phyloP scores from a whole-genome alignment of 2,329 filamentous ascomycete species.

The Ascosphaera apis region DNA sequence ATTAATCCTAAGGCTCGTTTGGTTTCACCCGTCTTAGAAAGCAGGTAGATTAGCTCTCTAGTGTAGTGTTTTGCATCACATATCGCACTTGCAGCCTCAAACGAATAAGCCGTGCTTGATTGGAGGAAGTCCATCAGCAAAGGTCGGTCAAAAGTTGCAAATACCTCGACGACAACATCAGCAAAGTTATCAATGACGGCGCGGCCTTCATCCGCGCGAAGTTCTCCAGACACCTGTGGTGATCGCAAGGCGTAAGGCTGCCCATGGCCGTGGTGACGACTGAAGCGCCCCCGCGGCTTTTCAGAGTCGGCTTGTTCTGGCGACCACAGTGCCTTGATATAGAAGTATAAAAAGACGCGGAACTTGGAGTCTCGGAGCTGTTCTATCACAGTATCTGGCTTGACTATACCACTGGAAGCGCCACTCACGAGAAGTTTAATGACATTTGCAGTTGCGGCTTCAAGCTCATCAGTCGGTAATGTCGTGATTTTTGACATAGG shows the following conservation, averaged over 20 bases:
- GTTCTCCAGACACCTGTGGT: conserved; percentile 17
- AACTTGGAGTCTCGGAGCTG: conserved; percentile 49
- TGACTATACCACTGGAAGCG: conserved; percentile 68
- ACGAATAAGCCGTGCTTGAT: conserved; percentile 65
- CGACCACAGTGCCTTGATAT: conserved; percentile 69
- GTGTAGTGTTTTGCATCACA: conserved; percentile 67
- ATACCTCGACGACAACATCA: conserved; percentile 66
- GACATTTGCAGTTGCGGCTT: conserved; percentile 59
- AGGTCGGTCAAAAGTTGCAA: conserved; percentile 58
- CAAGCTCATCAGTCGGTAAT: conserved; percentile 47
- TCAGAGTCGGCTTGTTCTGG: conserved; percentile 23
- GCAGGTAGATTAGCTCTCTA: conserved; percentile 81
- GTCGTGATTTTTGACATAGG: conserved; percentile 42
- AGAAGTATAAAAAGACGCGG: conserved; percentile 70
- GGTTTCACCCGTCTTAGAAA: conserved; percentile 85
- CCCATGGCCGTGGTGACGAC: conserved; percentile 16
- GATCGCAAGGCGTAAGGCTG: neutral
- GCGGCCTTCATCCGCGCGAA: conserved; percentile 33
- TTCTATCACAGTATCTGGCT: conserved; percentile 49
- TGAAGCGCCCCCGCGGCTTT: conserved; percentile 13
- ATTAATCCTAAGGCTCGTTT: conserved; percentile 82
- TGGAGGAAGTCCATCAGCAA: conserved; percentile 75
- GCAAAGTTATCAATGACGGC: conserved; percentile 66
- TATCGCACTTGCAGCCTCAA: conserved; percentile 46
- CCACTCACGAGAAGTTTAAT: conserved; percentile 75